Percentiles rank a stretch among this genome's conserved stretches.
phyloP scores from a whole-genome alignment of 129 eudicot species.

The Cynara cardunculus region DNA sequence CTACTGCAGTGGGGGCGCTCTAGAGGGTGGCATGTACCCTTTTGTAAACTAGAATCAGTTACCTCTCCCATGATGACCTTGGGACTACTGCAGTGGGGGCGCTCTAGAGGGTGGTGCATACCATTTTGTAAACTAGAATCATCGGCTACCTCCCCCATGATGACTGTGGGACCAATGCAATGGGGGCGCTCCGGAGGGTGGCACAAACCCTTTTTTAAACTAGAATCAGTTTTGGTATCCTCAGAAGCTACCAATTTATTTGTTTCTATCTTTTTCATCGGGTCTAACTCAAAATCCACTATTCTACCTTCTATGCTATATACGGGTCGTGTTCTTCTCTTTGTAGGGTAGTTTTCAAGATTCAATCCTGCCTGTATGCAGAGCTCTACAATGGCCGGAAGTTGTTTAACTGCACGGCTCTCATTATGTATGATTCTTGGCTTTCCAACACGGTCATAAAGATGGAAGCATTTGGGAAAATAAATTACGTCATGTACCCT shows the following conservation, averaged over 20 bases:
- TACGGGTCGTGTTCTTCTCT: conserved; percentile 60
- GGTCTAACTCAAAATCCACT: conserved; percentile 46
- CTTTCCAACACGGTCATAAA: conserved; percentile 58
- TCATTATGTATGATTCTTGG: conserved; percentile 64
- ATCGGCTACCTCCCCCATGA: background rate
- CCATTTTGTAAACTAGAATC: background rate
- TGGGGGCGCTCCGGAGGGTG: background rate
- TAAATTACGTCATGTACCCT: conserved; percentile 42
- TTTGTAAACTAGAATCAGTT: background rate
- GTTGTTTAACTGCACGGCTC: conserved; percentile 29
- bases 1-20: too few species aligned
- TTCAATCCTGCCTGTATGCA: conserved; percentile 68
- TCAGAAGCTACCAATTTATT: background rate
- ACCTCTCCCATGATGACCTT: too few species aligned
- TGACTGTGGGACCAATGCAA: background rate
- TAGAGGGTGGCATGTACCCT: too few species aligned
- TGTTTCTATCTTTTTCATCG: conserved; percentile 5
- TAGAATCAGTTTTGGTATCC: background rate
- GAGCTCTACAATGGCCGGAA: conserved; percentile 59
- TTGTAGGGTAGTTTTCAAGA: conserved; percentile 49
- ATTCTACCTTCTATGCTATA: conserved; percentile 68
- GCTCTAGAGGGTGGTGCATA: too few species aligned
- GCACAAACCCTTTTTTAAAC: background rate
- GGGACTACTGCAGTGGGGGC: too few species aligned
- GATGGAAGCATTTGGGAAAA: conserved; percentile 60